A percentile compares a stretch with the other conserved stretches of the same genome.
These are phyloP conservation scores for Rhizopus arrhizus DNA, from an alignment of 371 early-diverging fungal genomes.

Conservation along the genomic window DNA sequence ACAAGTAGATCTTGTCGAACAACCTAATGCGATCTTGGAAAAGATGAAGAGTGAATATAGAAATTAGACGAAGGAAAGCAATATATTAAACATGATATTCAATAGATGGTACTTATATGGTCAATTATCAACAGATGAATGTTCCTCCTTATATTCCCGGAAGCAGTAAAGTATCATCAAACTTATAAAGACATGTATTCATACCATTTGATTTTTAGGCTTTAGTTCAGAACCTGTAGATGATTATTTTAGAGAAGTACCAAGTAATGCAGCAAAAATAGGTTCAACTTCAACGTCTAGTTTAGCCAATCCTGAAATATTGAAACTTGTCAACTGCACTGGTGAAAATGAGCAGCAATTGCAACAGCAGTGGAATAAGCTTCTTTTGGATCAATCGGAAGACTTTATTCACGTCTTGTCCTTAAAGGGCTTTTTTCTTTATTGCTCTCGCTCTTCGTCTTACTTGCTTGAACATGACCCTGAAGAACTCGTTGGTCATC, in stretches of 20 bases:
- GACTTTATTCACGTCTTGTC: conserved; percentile 69
- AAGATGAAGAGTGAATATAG: conserved; percentile 49
- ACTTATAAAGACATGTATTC: neutral
- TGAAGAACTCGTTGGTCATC: conserved; percentile 60
- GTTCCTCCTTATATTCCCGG: conserved; percentile 43
- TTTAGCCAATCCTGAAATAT: conserved; percentile 22
- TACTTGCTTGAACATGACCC: conserved; percentile 55
- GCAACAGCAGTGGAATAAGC: conserved; percentile 45
- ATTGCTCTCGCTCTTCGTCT: conserved; percentile 52
- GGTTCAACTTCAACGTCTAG: neutral
- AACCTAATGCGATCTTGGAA: conserved; percentile 68
- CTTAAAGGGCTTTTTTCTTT: conserved; percentile 66
- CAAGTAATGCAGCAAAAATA: conserved; percentile 22
- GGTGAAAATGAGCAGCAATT: conserved; percentile 35
- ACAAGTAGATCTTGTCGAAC: conserved; percentile 72
- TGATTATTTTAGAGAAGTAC: conserved; percentile 42
- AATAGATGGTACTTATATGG: conserved; percentile 55
- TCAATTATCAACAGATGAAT: conserved; percentile 57
- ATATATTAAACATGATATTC: neutral
- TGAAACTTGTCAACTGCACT: conserved; percentile 31
- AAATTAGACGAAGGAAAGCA: neutral
- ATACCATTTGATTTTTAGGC: conserved; percentile 5
- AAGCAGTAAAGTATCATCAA: conserved; percentile 10
- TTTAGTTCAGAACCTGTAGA: conserved; percentile 32
- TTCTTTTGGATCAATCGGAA: conserved; percentile 44